phyloP scores from a whole-genome alignment of 2,329 filamentous ascomycete species.

The Bipolaris sorokiniana region DNA sequence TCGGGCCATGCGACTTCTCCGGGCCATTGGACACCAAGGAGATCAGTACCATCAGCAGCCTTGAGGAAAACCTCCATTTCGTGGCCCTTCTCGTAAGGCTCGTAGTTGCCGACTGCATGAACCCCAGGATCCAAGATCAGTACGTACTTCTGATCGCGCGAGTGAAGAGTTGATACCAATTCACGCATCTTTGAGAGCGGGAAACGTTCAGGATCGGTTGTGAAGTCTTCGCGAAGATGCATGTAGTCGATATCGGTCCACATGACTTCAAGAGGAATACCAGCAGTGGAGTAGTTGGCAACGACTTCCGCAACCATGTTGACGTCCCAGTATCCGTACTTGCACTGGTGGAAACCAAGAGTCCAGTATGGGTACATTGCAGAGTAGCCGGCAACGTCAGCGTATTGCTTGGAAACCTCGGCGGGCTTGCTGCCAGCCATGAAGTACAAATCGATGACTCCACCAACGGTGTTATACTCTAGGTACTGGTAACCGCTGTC shows the following conservation, averaged over 20 bases:
- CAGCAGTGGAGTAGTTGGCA: constrained; percentile 68
- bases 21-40: constrained; percentile 75
- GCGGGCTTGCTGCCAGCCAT: constrained; percentile 56
- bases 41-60: constrained; percentile 60
- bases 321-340: constrained; percentile 62
- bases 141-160: constrained; percentile 71
- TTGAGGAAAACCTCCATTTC: constrained; percentile 63
- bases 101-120: constrained; percentile 59
- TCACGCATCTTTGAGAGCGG: constrained; percentile 67
- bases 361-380: constrained; percentile 61
- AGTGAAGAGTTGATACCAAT: constrained; percentile 70
- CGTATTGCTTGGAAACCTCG: constrained; percentile 58
- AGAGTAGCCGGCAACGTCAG: constrained; percentile 56
- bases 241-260: constrained; percentile 80
- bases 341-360: constrained; percentile 61
- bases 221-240: constrained; percentile 65
- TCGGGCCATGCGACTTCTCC: constrained; percentile 76
- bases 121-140: constrained; percentile 75
- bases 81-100: constrained; percentile 66
- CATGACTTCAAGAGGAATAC: constrained; percentile 73
- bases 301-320: constrained; percentile 71
- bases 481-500: constrained; percentile 68
- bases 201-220: constrained; percentile 68
- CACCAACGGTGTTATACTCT: constrained; percentile 80
- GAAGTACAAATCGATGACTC: constrained; percentile 71